A percentile compares a stretch with the other conserved stretches of the same genome.
Evolutionary conservation across 495 filamentous ascomycete genomes (phyloP).

Genomic region (Hypoxylon subgilvum): DNA sequence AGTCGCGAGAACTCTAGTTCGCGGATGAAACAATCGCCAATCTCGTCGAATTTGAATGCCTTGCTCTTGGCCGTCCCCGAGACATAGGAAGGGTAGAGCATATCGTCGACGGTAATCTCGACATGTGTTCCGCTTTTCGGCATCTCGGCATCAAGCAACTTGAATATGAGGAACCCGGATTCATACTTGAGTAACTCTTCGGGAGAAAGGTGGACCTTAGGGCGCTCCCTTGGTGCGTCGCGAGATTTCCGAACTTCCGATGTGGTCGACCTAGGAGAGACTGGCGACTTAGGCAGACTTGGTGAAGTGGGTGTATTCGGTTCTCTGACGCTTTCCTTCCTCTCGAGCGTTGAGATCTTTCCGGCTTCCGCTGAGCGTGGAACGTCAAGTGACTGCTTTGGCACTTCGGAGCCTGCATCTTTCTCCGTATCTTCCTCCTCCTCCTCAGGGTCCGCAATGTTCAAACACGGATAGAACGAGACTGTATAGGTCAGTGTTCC

Average conservation of each 20-base stretch:
- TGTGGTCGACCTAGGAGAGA: slow-evolving; percentile 37
- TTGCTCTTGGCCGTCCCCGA: slow-evolving; percentile 73
- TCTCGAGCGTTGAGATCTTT: slow-evolving; percentile 46
- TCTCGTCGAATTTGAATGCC: slow-evolving; percentile 77
- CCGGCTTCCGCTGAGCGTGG: slow-evolving; percentile 49
- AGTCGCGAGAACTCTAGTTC: slow-evolving; percentile 95
- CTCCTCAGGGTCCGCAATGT: slow-evolving; percentile 90
- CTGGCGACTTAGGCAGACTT: slow-evolving; percentile 36
- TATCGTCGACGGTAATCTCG: slow-evolving; percentile 93
- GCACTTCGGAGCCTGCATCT: slow-evolving; percentile 38
- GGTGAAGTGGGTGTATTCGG: slow-evolving; percentile 46
- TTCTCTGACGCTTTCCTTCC: slow-evolving; percentile 35
- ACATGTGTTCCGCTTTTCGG: slow-evolving; percentile 76
- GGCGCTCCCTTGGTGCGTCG: slow-evolving; percentile 64
- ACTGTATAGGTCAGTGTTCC: slow-evolving; percentile 83
- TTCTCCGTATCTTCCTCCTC: slow-evolving; percentile 67
- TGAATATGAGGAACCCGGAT: slow-evolving; percentile 92
- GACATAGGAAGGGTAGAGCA: slow-evolving; percentile 86
- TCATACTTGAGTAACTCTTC: slow-evolving; percentile 85
- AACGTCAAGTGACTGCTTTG: slow-evolving; percentile 46
- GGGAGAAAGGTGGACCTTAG: slow-evolving; percentile 77
- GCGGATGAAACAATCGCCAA: slow-evolving; percentile 93
- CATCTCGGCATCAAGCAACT: slow-evolving; percentile 85
- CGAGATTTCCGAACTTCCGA: slow-evolving; percentile 57
- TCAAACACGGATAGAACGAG: slow-evolving; percentile 87